phyloP scores from a whole-genome alignment of 202 grass and related monocot species.

The Zizania palustris region DNA sequence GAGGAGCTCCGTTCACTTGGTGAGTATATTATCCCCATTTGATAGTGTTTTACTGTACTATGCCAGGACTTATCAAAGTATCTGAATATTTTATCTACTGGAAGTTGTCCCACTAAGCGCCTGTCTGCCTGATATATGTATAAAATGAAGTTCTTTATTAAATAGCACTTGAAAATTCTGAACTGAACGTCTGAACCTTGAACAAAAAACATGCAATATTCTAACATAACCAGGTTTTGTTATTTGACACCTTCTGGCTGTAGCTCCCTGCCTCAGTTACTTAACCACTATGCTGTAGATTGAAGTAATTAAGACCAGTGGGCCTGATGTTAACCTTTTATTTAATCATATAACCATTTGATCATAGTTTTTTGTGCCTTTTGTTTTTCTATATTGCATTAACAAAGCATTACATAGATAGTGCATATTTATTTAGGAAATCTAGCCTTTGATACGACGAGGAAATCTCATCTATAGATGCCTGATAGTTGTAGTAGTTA shows the following conservation, averaged over 20 bases:
- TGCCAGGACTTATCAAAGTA: slow-evolving; percentile 13
- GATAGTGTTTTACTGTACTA: slow-evolving; percentile 24
- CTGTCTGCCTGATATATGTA: not conserved
- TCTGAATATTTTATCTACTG: slow-evolving; percentile 19
- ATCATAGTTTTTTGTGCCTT: not conserved
- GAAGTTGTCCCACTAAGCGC: slow-evolving; percentile 8
- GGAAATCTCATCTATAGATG: not conserved
- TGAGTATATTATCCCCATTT: slow-evolving; percentile 40
- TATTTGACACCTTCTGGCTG: slow-evolving; percentile 15
- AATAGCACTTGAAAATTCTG: not conserved
- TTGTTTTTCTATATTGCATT: not conserved
- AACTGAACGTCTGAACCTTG: no score
- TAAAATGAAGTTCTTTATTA: slow-evolving; percentile 22
- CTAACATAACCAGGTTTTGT: not conserved
- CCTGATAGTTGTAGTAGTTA: not conserved
- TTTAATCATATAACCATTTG: not conserved
- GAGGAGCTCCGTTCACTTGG: slow-evolving; percentile 87
- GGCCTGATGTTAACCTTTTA: not conserved
- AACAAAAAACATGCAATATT: slow-evolving; percentile 1
- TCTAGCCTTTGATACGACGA: not conserved
- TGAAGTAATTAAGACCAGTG: not conserved
- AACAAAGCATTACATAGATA: not conserved
- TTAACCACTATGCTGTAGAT: not conserved
- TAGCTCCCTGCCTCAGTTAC: not conserved
- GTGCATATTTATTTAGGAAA: no score